Conservation (phyloP, 2,329 filamentous ascomycete genomes). For the Trichoderma sp. region DNA sequence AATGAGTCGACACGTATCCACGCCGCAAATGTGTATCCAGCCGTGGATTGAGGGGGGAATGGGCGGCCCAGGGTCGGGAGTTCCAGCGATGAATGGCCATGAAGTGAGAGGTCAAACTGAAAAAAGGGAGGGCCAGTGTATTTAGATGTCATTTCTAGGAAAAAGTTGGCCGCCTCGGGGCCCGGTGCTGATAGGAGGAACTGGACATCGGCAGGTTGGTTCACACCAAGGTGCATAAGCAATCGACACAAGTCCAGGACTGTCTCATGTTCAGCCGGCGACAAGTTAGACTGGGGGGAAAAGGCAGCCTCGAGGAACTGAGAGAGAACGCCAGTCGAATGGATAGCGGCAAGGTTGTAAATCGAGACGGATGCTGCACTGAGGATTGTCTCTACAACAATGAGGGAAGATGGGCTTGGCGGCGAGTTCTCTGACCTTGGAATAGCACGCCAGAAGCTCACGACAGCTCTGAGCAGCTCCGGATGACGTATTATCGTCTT, state of each 20-base stretch:
- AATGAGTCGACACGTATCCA: conserved; percentile 90
- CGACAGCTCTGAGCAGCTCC: conserved; percentile 60
- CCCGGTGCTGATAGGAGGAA: conserved; percentile 60
- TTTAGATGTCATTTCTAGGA: conserved; percentile 66
- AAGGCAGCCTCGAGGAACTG: conserved; percentile 64
- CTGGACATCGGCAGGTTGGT: conserved; percentile 77
- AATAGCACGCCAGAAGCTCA: conserved; percentile 63
- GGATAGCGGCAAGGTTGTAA: conserved; percentile 68
- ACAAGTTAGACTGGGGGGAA: conserved; percentile 47
- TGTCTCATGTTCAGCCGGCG: conserved; percentile 53
- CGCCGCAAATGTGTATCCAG: conserved; percentile 85
- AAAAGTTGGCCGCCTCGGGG: conserved; percentile 62
- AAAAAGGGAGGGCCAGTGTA: conserved; percentile 81
- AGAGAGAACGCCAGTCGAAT: conserved; percentile 68
- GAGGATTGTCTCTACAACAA: conserved; percentile 63
- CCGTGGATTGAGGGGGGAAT: conserved; percentile 75
- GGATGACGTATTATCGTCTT: conserved; percentile 56
- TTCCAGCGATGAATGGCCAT: conserved; percentile 89
- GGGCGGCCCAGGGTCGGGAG: conserved; percentile 77
- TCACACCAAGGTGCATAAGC: conserved; percentile 73
- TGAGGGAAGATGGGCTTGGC: conserved; percentile 55
- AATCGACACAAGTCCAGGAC: conserved; percentile 66
- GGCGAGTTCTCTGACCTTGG: conserved; percentile 45
- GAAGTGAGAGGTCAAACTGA: conserved; percentile 86
- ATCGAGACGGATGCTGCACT: conserved; percentile 59